Evolutionary conservation across 2,329 filamentous ascomycete species (phyloP).

Genomic region (Alternaria arbusti): DNA sequence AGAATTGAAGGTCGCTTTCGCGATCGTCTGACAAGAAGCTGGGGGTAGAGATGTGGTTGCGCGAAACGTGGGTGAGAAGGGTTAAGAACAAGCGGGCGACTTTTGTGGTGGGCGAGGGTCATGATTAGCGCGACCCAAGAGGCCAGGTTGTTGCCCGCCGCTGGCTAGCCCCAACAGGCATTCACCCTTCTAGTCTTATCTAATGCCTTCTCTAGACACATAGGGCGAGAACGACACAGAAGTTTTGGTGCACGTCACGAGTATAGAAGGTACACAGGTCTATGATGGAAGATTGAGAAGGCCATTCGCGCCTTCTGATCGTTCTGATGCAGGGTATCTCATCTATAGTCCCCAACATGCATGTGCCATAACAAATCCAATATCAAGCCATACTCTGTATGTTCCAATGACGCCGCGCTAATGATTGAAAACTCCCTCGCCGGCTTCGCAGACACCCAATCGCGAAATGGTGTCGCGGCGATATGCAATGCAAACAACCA

Average conservation of each 20-base stretch:
- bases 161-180: constrained; percentile 26
- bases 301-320: background rate
- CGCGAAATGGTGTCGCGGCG: background rate
- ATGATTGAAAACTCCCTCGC: constrained; percentile 13
- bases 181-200: constrained; percentile 31
- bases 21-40: background rate
- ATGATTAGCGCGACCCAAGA: constrained; percentile 28
- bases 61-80: constrained; percentile 20
- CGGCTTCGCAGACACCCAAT: background rate
- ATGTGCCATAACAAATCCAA: background rate
- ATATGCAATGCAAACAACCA: constrained; percentile 6
- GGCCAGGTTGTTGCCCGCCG: constrained; percentile 34
- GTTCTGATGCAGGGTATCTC: constrained; percentile 29
- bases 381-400: constrained; percentile 1
- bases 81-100: constrained; percentile 14
- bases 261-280: background rate
- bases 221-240: background rate
- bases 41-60: constrained; percentile 13
- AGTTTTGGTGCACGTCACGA: background rate
- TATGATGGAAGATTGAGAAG: background rate
- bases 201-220: constrained; percentile 37
- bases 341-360: constrained; percentile 22
- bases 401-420: constrained; percentile 34
- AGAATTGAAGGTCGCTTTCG: background rate
- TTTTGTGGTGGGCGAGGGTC: constrained; percentile 33